These are phyloP conservation scores for Paxillus involutus DNA, from an alignment of 768 basidiomycete species.

Conservation along the genomic window DNA sequence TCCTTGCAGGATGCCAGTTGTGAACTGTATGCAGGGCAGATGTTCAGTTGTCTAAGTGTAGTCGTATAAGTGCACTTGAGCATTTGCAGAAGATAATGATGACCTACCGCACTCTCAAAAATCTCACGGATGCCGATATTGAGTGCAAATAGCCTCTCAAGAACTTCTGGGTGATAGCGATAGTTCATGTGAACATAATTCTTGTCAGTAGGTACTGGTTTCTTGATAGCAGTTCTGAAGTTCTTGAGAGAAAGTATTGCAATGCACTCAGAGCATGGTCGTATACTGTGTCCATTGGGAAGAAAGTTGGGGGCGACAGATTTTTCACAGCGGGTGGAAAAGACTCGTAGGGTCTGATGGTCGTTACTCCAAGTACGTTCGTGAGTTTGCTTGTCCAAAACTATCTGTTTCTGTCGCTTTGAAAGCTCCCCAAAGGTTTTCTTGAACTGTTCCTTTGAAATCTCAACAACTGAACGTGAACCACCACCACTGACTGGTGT, in stretches of 20 bases:
- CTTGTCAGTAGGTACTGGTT: not conserved
- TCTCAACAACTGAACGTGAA: not conserved
- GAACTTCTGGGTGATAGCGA: constrained; percentile 2
- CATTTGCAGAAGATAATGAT: no score
- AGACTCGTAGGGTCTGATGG: no score
- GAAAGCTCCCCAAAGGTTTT: not conserved
- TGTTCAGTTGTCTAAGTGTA: constrained; percentile 9
- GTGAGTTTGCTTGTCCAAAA: no score
- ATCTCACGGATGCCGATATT: constrained; percentile 10
- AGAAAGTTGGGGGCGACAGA: no score
- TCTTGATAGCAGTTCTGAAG: constrained; percentile 14
- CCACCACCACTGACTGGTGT: not conserved
- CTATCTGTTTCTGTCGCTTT: no score
- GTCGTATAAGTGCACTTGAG: no score
- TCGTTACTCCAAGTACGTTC: no score
- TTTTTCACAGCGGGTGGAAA: no score
- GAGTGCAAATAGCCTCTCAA: constrained; percentile 14
- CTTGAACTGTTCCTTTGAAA: not conserved
- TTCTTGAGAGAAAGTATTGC: no score
- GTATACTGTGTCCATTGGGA: no score
- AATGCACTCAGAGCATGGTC: no score
- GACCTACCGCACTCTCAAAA: no score
- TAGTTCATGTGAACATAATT: constrained; percentile 15
- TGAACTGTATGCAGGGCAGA: constrained; percentile 9
- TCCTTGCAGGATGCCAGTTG: constrained; percentile 20